Base-by-base conservation (phyloP, 1,139 yeast genomes). In the Suhomyces wounanorum region DNA sequence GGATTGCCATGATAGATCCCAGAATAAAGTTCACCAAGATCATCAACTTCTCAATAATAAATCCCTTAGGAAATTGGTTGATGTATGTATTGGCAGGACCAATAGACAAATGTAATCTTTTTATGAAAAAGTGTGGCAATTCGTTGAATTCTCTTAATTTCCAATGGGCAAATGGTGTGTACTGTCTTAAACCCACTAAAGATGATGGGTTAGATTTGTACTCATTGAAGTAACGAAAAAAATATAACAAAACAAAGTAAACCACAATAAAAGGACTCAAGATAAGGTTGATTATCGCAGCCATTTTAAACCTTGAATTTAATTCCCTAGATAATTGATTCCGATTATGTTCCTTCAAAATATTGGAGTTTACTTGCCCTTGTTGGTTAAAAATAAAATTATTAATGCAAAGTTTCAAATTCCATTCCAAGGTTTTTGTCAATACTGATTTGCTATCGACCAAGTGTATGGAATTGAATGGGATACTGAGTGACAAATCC, bases 141-240 rank as follows among this genome's bases (percentile, higher is more conserved):
- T 94, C 99, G 65, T 94, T 94, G 65, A 88, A 90, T 64, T 94
- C 99, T 51, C 99, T 77, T 63, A 95, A 81, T 65, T 87, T 89
- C 98, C 99, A 94, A 63, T 89, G 94, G 0, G 98, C 97, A 67
- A 83, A 81, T 0, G 97, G 97, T 0, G 98, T 90, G 63, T 90
- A 94, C 61, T 90, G 96, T 45, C 99, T 76, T 44, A 75, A 64
- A 1, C 92, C 85, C 9, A 96, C 85, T 49, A 94, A 77, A 11
- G 92, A 77, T 1, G 94, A 84, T 0, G 99, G 99, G 53, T 94
- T 89, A 39, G 89, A 83, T 65, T 89, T 88, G 65, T 89, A 91
- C 69, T 94, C 98, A 63, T 92, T 91, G 69, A 95, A 94, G 67
- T 94, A 91, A 48, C 91, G 80, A 77, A 94, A 87, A 62, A 95